A percentile compares a stretch with the other conserved stretches of the same genome.
Conservation (phyloP, 192 early-diverging fungal species). For the Rhizoclosmatium globosum region DNA sequence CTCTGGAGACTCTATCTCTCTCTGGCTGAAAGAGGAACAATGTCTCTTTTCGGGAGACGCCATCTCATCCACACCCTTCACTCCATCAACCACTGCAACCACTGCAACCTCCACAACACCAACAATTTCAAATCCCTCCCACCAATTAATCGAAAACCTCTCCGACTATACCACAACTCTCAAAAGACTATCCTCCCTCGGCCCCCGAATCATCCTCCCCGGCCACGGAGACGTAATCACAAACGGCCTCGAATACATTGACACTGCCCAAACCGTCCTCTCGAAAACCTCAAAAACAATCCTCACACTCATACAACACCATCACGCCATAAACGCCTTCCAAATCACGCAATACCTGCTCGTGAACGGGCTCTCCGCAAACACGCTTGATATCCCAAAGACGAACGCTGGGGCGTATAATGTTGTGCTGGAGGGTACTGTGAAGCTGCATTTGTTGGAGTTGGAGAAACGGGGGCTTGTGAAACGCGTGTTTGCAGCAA, state of each 20-base stretch:
- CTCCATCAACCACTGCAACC: not conserved
- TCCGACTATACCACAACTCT: not conserved
- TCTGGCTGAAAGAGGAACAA: not conserved
- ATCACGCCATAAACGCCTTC: not conserved
- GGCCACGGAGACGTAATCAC: constrained; percentile 14
- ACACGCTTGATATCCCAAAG: not conserved
- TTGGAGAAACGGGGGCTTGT: not conserved
- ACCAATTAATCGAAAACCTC: constrained; percentile 4
- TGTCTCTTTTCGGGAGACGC: constrained; percentile 9
- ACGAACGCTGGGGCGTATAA: not conserved
- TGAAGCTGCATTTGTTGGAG: constrained; percentile 7
- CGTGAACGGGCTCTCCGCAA: not conserved
- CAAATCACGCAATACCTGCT: not conserved
- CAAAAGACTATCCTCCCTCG: not conserved
- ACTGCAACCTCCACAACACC: not conserved
- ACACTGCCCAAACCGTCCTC: not conserved
- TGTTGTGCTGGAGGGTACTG: constrained; percentile 4
- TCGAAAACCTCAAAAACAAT: not conserved
- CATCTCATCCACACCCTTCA: not conserved
- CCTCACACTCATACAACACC: not conserved
- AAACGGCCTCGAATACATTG: constrained; percentile 2
- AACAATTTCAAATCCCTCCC: not conserved
- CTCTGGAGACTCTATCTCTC: not conserved
- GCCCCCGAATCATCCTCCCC: constrained; percentile 9
- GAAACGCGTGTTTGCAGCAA: not conserved